Conservation (phyloP, 306 rosid genomes). For the Sophora flavescens region DNA sequence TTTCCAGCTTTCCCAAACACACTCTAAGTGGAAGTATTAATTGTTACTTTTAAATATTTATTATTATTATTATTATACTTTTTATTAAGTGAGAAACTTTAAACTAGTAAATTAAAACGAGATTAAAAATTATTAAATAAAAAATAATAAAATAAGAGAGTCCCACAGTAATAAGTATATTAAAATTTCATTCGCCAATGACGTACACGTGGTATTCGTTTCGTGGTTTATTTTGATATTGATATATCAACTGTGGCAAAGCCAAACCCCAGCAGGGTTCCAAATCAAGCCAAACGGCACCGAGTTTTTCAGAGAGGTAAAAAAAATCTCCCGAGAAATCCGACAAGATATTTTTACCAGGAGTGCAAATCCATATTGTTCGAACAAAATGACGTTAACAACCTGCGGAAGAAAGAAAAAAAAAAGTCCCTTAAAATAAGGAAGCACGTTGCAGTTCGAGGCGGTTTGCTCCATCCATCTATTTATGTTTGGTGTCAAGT, state of each 20-base stretch:
- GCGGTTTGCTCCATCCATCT: neutral
- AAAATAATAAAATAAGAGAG: no score
- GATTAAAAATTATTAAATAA: no score
- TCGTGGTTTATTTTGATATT: neutral
- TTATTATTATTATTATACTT: no score
- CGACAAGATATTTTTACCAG: neutral
- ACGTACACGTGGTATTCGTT: neutral
- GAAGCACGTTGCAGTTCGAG: neutral
- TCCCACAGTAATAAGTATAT: no score
- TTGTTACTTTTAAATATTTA: no score
- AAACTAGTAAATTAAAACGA: no score
- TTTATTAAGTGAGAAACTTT: no score
- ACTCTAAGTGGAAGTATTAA: no score
- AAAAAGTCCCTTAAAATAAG: neutral
- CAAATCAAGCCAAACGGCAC: neutral
- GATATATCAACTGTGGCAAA: neutral
- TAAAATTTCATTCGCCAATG: neutral
- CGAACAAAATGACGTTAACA: neutral
- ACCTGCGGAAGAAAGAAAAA: neutral
- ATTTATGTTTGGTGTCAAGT: neutral
- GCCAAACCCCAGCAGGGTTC: neutral
- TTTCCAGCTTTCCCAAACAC: no score
- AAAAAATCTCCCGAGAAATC: slow-evolving; percentile 17
- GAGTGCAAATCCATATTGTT: neutral
- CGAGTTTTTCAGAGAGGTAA: neutral